Base-by-base conservation (phyloP, 1,139 yeast genomes). In the Debaryomyces coudertii region DNA sequence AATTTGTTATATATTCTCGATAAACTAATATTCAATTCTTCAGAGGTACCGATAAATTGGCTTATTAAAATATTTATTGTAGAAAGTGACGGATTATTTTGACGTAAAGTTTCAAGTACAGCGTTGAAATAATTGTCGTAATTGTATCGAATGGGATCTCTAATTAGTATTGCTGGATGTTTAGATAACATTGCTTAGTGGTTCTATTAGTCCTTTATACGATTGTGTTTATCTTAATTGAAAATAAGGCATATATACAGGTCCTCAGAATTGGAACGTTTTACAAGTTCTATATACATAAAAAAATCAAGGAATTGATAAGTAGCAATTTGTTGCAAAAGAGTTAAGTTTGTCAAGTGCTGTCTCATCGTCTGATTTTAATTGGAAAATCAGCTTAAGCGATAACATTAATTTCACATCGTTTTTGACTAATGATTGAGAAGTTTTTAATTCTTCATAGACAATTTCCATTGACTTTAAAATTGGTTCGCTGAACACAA, bases 21-120 rank as follows among this genome's bases (percentile, higher is more conserved):
- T 43, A 74, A 60, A 2, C 65, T 51, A 1, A 31, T 28, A 51
- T 68, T 69, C 39, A 75, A 56, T 3, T 54, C 52, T 11, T 49
- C 47, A 8, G 65, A 54, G 16, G 60, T 49, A 5, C 46, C 44
- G 9, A 72, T 56, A 8, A 34, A 45, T 2, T 47, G 33, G 2
- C 43, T 43, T n/a, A 72, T 52, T 18, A 62, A 44, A 3, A 74
- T 55, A 47, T 68, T 70, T 3, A 73, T 41, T 8, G 50, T 12
- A 12, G 14, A 9, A 9, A 35, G 20, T 7, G 23, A 23, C 16
- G 33, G 18, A 11, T 40, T 30, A 5, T 22, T 15, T 25, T 28
- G 14, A 16, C n/a, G 35, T 35, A 44, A 40, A 2, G 2, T 18
- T 3, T 39, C 36, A 14, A 65, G 46, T 0, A 57, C 63, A n/a